Percentiles rank a stretch among this genome's conserved stretches.
Conservation (phyloP, 192 early-diverging fungal species). For the Dissophora globulifera region DNA sequence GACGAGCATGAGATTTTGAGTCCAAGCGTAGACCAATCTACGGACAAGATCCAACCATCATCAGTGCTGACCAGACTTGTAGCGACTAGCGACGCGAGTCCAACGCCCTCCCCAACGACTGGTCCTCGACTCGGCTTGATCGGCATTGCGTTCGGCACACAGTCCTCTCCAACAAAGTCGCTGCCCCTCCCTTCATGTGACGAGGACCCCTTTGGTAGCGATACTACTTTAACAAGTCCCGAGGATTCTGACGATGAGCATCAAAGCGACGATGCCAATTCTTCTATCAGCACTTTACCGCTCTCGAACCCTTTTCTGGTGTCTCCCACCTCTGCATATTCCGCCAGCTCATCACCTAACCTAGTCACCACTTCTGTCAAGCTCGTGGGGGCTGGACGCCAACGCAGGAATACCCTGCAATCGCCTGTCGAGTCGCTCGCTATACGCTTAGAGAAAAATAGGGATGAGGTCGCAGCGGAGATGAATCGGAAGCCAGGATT, state of each 20-base stretch:
- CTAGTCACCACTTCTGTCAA: background rate
- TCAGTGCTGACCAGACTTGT: background rate
- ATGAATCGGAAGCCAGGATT: too few relatives aligned
- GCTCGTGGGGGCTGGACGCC: conserved; percentile 13
- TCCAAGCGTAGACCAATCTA: background rate
- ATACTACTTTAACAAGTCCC: conserved; percentile 38
- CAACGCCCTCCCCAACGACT: background rate
- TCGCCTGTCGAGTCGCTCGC: background rate
- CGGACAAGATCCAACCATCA: background rate
- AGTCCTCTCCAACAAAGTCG: background rate
- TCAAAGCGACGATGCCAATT: background rate
- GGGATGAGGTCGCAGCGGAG: background rate
- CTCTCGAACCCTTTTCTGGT: background rate
- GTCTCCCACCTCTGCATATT: background rate
- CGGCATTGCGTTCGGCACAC: background rate
- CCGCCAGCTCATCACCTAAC: background rate
- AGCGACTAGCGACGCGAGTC: background rate
- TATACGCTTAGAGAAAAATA: background rate
- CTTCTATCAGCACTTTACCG: background rate
- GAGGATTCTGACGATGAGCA: conserved; percentile 38
- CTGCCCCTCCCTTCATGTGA: conserved; percentile 5
- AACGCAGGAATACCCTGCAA: conserved; percentile 7
- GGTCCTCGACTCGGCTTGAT: background rate
- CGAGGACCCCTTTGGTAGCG: conserved; percentile 42
- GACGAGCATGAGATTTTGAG: conserved; percentile 11